A percentile compares a stretch with the other conserved stretches of the same genome.
Evolutionary conservation across 1,139 yeast genomes (phyloP).

Genomic region (Sugiyamaella xylanicola): DNA sequence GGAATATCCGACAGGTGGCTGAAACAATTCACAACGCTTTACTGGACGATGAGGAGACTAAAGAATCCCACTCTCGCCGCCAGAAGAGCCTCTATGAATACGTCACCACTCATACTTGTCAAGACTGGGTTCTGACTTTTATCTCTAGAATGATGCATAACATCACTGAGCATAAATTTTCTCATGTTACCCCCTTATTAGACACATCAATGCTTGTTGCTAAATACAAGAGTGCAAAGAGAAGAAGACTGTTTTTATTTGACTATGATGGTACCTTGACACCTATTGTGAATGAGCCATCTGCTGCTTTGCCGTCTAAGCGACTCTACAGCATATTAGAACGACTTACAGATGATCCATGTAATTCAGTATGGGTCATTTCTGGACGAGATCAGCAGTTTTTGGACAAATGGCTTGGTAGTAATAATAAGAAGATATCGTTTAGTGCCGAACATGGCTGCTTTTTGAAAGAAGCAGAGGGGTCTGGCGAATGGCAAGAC

Average conservation of each 20-base stretch:
- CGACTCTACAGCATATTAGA: constrained; percentile 63
- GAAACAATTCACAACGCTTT: constrained; percentile 75
- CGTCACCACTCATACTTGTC: constrained; percentile 73
- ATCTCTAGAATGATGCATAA: constrained; percentile 57
- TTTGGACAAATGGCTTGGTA: constrained; percentile 85
- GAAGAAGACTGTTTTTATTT: constrained; percentile 79
- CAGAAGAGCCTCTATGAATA: constrained; percentile 59
- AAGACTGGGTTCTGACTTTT: constrained; percentile 75
- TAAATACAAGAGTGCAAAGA: constrained; percentile 57
- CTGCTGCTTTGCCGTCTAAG: constrained; percentile 95
- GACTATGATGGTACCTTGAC: constrained; percentile 98
- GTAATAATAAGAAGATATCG: constrained; percentile 61
- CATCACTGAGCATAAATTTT: constrained; percentile 48
- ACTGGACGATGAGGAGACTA: constrained; percentile 39
- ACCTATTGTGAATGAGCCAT: constrained; percentile 94
- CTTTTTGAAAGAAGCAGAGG: constrained; percentile 72
- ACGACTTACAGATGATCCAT: constrained; percentile 69
- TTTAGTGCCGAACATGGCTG: constrained; percentile 98
- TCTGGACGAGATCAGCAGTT: constrained; percentile 94
- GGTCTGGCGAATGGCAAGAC: constrained; percentile 65
- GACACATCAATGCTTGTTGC: constrained; percentile 63
- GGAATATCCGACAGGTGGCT: constrained; percentile 95
- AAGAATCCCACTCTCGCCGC: constrained; percentile 32
- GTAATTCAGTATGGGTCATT: constrained; percentile 90
- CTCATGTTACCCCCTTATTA: constrained; percentile 78